Evolutionary conservation across 2,329 filamentous ascomycete species (phyloP).

Genomic region (Madurella fahalii): DNA sequence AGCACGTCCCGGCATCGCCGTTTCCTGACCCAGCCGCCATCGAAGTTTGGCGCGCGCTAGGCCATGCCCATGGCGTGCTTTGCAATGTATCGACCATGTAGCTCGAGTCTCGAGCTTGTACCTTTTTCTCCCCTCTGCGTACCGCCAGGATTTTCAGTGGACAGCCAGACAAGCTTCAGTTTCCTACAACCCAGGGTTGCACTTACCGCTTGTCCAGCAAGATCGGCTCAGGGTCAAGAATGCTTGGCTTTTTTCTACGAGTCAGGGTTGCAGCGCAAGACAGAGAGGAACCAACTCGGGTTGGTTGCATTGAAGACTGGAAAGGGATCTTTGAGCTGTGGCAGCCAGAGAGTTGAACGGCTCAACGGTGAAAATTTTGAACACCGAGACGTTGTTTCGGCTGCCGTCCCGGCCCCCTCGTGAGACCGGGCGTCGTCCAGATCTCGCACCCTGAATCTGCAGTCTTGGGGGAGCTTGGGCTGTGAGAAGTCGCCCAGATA

Average conservation of each 20-base stretch:
- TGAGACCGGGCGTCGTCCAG: too few species aligned
- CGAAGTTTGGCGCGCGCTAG: constrained; percentile 1
- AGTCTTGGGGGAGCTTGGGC: too few species aligned
- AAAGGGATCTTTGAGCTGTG: not conserved
- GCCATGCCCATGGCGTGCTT: not conserved
- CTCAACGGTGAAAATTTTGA: too few species aligned
- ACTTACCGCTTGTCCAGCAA: constrained; percentile 9
- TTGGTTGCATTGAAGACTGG: not conserved
- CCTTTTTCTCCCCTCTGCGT: constrained; percentile 2
- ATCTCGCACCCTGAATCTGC: too few species aligned
- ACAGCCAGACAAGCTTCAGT: constrained; percentile 5
- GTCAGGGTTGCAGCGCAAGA: constrained; percentile 5
- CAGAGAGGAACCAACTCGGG: not conserved
- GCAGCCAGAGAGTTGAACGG: too few species aligned
- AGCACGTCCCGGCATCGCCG: not conserved
- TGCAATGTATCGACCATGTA: constrained; percentile 5
- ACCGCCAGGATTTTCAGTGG: not conserved
- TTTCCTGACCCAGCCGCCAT: constrained; percentile 1
- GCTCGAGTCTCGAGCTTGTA: constrained; percentile 12
- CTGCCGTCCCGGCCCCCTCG: too few species aligned
- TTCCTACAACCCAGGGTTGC: constrained; percentile 3
- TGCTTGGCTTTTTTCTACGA: not conserved
- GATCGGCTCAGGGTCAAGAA: constrained; percentile 13
- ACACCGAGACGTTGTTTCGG: too few species aligned
- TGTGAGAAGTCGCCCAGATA: too few species aligned